Evolutionary conservation across 2,329 filamentous ascomycete genomes (phyloP).

Genomic region (Byssothecium circinans): DNA sequence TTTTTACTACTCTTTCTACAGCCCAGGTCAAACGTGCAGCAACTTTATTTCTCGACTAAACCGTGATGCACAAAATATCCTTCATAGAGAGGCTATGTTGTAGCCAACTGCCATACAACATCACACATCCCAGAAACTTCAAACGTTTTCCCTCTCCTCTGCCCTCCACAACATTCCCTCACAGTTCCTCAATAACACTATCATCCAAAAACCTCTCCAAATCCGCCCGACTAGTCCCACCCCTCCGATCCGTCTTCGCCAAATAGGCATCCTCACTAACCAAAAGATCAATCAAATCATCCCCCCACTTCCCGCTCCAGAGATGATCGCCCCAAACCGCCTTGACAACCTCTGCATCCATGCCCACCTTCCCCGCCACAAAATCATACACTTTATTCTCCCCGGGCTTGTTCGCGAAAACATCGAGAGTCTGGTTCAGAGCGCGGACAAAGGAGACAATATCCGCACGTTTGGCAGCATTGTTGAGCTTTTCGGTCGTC

Average conservation of each 20-base stretch:
- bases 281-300: slow-evolving; percentile 23
- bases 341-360: slow-evolving; percentile 22
- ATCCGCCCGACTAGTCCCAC: slow-evolving; percentile 11
- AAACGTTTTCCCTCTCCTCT: not conserved
- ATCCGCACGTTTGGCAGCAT: slow-evolving; percentile 21
- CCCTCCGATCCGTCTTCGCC: slow-evolving; percentile 19
- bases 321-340: slow-evolving; percentile 28
- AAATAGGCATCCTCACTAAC: slow-evolving; percentile 29
- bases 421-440: slow-evolving; percentile 22
- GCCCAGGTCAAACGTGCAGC: too few relatives aligned
- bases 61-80: too few relatives aligned
- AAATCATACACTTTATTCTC: slow-evolving; percentile 15
- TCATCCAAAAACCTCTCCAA: slow-evolving; percentile 25
- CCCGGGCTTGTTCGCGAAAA: slow-evolving; percentile 19
- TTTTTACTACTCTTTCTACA: too few relatives aligned
- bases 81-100: too few relatives aligned
- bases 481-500: slow-evolving; percentile 25
- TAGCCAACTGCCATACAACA: too few relatives aligned
- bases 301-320: slow-evolving; percentile 22
- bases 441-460: slow-evolving; percentile 30
- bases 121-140: too few relatives aligned
- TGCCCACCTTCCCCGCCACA: slow-evolving; percentile 18
- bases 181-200: slow-evolving; percentile 22
- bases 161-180: not conserved
- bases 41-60: too few relatives aligned